Evolutionary conservation across 1,284 basidiomycete species (phyloP).

Genomic region (Neolentinus lepideus): DNA sequence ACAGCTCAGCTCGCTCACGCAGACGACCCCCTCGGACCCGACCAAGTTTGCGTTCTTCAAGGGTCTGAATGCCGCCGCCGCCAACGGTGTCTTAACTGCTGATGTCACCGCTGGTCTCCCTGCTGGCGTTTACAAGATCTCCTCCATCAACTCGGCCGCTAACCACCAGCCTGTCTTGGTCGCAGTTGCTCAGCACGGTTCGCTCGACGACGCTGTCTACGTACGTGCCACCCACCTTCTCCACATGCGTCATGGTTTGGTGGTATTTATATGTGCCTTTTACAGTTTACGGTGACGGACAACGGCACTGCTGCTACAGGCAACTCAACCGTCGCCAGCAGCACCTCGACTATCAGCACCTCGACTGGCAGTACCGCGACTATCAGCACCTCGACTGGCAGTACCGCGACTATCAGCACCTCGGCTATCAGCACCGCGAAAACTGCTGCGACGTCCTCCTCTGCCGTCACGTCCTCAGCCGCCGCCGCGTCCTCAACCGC

Average conservation of each 20-base stretch:
- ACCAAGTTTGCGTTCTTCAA: conserved; percentile 55
- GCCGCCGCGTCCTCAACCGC: conserved; percentile 11
- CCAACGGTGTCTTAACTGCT: conserved; percentile 45
- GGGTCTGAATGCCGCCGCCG: conserved; percentile 39
- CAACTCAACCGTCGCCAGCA: conserved; percentile 9
- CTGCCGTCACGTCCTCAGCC: conserved; percentile 9
- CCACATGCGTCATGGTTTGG: background rate
- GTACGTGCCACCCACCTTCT: conserved; percentile 27
- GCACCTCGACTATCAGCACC: conserved; percentile 5
- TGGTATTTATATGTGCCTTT: background rate
- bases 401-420: conserved; percentile 5
- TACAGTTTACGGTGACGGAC: conserved; percentile 41
- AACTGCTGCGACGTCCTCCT: conserved; percentile 7
- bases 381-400: conserved; percentile 9
- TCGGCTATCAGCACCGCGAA: conserved; percentile 7
- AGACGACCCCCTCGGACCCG: conserved; percentile 41
- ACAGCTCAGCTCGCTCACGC: conserved; percentile 31
- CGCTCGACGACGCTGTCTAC: conserved; percentile 56
- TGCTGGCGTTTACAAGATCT: conserved; percentile 49
- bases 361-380: conserved; percentile 7
- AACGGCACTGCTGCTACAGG: conserved; percentile 14
- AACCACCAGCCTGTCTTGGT: conserved; percentile 59
- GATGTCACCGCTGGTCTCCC: conserved; percentile 53
- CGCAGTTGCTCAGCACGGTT: conserved; percentile 51
- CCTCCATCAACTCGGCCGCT: conserved; percentile 41